Percentiles rank a stretch among this genome's conserved stretches.
These are phyloP conservation scores for Annona squamosa DNA, from an alignment of 164 flowering plant species.

Conservation along the genomic window DNA sequence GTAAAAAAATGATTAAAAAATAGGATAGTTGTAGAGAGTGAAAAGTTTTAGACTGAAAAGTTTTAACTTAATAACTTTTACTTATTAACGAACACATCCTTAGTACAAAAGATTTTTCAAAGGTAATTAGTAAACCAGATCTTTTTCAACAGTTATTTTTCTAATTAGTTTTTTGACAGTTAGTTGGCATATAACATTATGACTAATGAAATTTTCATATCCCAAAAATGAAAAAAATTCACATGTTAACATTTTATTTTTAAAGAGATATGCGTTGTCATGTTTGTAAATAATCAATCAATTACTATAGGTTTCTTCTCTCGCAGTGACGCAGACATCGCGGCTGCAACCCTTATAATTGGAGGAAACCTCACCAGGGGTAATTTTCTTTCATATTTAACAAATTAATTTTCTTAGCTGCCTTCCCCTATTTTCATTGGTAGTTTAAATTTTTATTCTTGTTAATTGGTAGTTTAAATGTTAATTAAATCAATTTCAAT, in stretches of 20 bases:
- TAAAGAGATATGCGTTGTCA: too few relatives aligned
- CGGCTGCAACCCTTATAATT: constrained; percentile 47
- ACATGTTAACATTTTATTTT: neutral
- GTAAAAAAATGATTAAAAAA: too few relatives aligned
- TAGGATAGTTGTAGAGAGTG: too few relatives aligned
- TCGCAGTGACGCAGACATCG: constrained; percentile 69
- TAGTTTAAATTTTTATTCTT: neutral
- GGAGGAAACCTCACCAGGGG: constrained; percentile 75
- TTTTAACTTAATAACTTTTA: too few relatives aligned
- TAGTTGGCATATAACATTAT: too few relatives aligned
- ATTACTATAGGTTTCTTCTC: neutral
- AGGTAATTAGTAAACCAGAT: neutral
- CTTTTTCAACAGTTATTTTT: neutral
- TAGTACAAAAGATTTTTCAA: too few relatives aligned
- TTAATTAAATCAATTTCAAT: neutral
- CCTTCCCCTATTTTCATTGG: too few relatives aligned
- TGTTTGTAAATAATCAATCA: neutral
- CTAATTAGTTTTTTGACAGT: neutral
- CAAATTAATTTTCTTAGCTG: too few relatives aligned
- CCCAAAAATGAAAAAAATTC: neutral
- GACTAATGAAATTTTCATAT: too few relatives aligned
- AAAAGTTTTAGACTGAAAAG: too few relatives aligned
- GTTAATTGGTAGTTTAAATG: neutral
- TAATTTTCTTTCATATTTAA: constrained; percentile 7
- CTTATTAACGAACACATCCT: too few relatives aligned